Evolutionary conservation across 1,139 yeast genomes (phyloP).

Genomic region (Fermentozyma sake): DNA sequence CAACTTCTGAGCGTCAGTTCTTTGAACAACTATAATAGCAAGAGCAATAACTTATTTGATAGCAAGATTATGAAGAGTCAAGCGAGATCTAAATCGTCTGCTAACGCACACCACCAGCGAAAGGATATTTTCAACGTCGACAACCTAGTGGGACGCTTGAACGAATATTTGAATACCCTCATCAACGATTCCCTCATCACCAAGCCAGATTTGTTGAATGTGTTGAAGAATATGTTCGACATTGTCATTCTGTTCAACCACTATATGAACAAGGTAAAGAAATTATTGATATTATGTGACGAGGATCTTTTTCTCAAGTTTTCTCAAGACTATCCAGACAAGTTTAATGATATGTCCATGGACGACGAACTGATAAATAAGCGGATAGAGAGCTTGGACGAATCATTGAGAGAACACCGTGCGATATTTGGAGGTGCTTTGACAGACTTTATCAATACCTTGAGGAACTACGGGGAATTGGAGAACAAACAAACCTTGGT

Average conservation of each 20-base stretch:
- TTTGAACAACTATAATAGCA: constrained; percentile 18
- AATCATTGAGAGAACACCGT: constrained; percentile 48
- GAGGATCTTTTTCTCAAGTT: constrained; percentile 39
- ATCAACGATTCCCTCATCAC: constrained; percentile 68
- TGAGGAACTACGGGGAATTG: constrained; percentile 56
- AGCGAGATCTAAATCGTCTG: constrained; percentile 3
- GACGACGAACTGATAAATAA: constrained; percentile 34
- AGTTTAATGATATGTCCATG: constrained; percentile 33
- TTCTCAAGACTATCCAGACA: constrained; percentile 34
- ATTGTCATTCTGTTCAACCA: constrained; percentile 52
- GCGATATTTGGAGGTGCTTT: constrained; percentile 53
- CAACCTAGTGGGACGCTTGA: constrained; percentile 45
- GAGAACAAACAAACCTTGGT: constrained; percentile 56
- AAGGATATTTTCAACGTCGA: constrained; percentile 45
- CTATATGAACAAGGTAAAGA: constrained; percentile 51
- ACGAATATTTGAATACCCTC: constrained; percentile 59
- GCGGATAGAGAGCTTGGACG: constrained; percentile 43
- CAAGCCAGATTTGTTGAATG: constrained; percentile 49
- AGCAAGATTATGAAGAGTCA: constrained; percentile 17
- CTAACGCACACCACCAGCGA: constrained; percentile 2
- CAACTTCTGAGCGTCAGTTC: no score
- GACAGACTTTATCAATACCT: constrained; percentile 49
- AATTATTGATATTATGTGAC: constrained; percentile 51
- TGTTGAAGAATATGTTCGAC: constrained; percentile 42
- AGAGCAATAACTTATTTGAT: constrained; percentile 30